Base-by-base conservation (phyloP, 192 early-diverging fungal genomes). In the Coemansia sp. region DNA sequence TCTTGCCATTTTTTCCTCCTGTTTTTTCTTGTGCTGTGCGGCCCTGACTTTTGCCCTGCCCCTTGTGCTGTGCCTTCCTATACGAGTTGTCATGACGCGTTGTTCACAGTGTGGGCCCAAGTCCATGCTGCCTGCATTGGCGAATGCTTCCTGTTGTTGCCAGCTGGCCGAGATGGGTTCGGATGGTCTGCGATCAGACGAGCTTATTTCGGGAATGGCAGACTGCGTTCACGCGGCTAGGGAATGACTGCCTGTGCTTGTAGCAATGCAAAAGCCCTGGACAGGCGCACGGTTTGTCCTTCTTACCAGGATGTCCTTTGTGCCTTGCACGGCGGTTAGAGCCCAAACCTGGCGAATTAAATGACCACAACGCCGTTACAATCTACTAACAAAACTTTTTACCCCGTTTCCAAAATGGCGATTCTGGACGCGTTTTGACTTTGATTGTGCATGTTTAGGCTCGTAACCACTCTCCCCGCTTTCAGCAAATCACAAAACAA, bases 401-500 rank as follows among this genome's bases (percentile, higher is more conserved):
- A 16, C 47, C 47, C n/a, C 18, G 47, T 49, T 49, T 49, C 47
- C 41, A 43, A 43, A 43, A 16, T 43, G 12, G 41, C n/a, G 47
- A 49, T 49, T 49, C 47, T n/a, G 47, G 47, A 49, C 16, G 18
- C 47, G 47, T 20, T 49, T 49, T 49, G 47, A 49, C 47, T 49
- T 49, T 49, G 16, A n/a, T 19, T 49, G n/a, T 49, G 47, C 47
- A 49, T 49, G n/a, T 49, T 49, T 49, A 49, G 47, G 47, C 47
- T 49, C 47, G 29, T 5, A 18, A 41, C 20, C 43, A 47, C 45
- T 18, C 59, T 9, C 59, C 29, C 47, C 55, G 51, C 24, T 59
- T 37, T 32, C 64, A 23, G 45, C 63, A 35, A 61, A 52, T n/a
- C 53, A 54, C 53, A 54, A 20, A 16, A 32, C 20, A 53, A 23